phyloP scores from a whole-genome alignment of 2,329 filamentous ascomycete species.

The Pseudogymnoascus sp. region DNA sequence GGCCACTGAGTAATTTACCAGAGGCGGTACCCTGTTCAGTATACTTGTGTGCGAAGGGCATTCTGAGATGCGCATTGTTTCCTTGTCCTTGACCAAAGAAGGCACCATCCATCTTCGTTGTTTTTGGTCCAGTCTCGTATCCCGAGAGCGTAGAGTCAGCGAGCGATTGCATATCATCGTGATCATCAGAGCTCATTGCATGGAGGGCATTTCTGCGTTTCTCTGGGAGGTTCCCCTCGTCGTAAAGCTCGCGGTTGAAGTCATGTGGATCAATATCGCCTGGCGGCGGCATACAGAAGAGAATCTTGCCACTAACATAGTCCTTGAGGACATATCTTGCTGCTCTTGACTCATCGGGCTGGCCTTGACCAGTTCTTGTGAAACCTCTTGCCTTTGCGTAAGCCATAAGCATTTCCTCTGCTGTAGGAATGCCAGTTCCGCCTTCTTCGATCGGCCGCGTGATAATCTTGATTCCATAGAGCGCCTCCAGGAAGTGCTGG shows the following conservation, averaged over 20 bases:
- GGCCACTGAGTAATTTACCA: conserved; percentile 65
- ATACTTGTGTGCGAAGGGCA: conserved; percentile 88
- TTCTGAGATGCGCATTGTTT: conserved; percentile 57
- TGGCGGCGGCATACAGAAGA: conserved; percentile 86
- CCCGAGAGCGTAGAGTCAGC: conserved; percentile 42
- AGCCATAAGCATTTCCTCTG: conserved; percentile 73
- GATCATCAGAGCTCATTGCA: conserved; percentile 24
- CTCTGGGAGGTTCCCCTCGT: conserved; percentile 69
- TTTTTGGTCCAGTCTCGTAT: conserved; percentile 59
- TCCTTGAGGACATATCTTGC: conserved; percentile 89
- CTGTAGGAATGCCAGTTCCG: conserved; percentile 77
- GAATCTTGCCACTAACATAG: conserved; percentile 91
- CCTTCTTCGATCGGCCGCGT: conserved; percentile 81
- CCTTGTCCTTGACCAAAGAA: conserved; percentile 69
- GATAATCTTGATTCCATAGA: conserved; percentile 87
- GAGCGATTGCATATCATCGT: conserved; percentile 31
- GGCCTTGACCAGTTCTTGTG: conserved; percentile 77
- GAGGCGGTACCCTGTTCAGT: conserved; percentile 61
- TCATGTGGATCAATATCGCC: conserved; percentile 58
- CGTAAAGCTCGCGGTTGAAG: conserved; percentile 89
- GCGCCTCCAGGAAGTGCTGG: conserved; percentile 76
- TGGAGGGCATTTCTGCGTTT: conserved; percentile 64
- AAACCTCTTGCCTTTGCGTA: conserved; percentile 89
- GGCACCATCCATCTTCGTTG: conserved; percentile 69
- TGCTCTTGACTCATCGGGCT: conserved; percentile 88